Evolutionary conservation across 352 stramenopile species (phyloP), one percentile per base, ranked within the genome.

Genomic region (Poterioochromonas sp.): DNA sequence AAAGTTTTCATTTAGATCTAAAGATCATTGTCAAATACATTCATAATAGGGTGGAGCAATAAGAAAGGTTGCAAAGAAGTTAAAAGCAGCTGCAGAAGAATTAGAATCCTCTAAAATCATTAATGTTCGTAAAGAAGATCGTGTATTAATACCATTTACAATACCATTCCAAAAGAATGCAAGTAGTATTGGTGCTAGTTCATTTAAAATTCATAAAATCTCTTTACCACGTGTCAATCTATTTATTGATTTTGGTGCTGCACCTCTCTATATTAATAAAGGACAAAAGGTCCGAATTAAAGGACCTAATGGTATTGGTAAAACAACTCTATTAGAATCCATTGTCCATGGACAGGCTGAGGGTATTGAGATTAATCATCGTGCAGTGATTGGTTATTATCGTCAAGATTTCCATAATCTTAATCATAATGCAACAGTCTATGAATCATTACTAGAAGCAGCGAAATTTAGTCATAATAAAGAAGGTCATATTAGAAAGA

Each of bases 21-120:
- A 58, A 35, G 5, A 8, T 29, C 5, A 68, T 15, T 68, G 58
- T 15, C 29, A 18, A 5, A 15, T 39, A 68, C 26, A 11, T 8
- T 39, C 5, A 68, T 68, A 26, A 71, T 29, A 71, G 62, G 77
- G 77, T 39, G 77, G 77, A 26, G 34, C 1, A 1, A 60, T 76
- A n/a, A 12, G 77, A 26, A 76, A 76, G 20, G 68, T 76, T 1
- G 77, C 77, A 20, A 80, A 80, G 77, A 80, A 77, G 35, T 39
- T 80, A 65, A 12, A 65, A n/a, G 73, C 79, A 44, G 32, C 1
- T 51, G 77, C 77, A 51, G 49, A 49, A 39, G 12, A 78, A 20
- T 5, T 80, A 26, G 60, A 77, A 37, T 22, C 29, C 29, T 22
- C 32, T 1, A 44, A 71, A n/a, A 29, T 62, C 26, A 43, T 79